Conservation (phyloP, 2,329 filamentous ascomycete genomes). For the Penicillium sp. region DNA sequence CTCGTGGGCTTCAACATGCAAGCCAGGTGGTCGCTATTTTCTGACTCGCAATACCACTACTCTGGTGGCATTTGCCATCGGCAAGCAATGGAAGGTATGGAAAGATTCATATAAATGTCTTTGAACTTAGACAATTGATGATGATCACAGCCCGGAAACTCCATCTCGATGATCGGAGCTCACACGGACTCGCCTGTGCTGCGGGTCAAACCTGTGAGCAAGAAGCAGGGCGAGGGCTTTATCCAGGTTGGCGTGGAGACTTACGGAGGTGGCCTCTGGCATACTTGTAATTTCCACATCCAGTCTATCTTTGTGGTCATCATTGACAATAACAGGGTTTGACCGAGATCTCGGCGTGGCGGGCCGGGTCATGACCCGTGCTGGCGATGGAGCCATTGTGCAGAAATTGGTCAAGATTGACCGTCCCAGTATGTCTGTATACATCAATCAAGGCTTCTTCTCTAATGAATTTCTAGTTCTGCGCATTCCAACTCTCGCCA, state of each 20-base stretch:
- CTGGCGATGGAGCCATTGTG: slow-evolving; percentile 65
- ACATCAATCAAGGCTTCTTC: neutral
- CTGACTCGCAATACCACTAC: slow-evolving; percentile 90
- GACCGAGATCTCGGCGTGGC: slow-evolving; percentile 89
- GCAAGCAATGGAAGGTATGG: slow-evolving; percentile 69
- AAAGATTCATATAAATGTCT: neutral
- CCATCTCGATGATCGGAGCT: slow-evolving; percentile 85
- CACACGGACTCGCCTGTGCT: slow-evolving; percentile 94
- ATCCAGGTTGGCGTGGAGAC: slow-evolving; percentile 93
- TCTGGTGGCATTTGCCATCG: slow-evolving; percentile 86
- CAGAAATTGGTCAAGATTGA: slow-evolving; percentile 87
- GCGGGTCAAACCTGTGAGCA: slow-evolving; percentile 88
- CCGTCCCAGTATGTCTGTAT: slow-evolving; percentile 55
- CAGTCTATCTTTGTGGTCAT: neutral
- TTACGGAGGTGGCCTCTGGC: slow-evolving; percentile 95
- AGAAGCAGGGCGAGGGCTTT: slow-evolving; percentile 79
- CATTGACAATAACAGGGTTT: slow-evolving; percentile 56
- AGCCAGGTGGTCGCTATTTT: slow-evolving; percentile 91
- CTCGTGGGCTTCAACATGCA: slow-evolving; percentile 72
- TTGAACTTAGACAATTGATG: neutral
- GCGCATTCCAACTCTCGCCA: slow-evolving; percentile 86
- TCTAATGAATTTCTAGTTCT: slow-evolving; percentile 50
- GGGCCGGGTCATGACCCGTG: slow-evolving; percentile 75
- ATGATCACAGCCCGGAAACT: slow-evolving; percentile 63
- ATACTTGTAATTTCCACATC: slow-evolving; percentile 58